A percentile compares a stretch with the other conserved stretches of the same genome.
Evolutionary conservation across 208 protist species (phyloP).

Genomic region (Wallacemonas sp.): DNA sequence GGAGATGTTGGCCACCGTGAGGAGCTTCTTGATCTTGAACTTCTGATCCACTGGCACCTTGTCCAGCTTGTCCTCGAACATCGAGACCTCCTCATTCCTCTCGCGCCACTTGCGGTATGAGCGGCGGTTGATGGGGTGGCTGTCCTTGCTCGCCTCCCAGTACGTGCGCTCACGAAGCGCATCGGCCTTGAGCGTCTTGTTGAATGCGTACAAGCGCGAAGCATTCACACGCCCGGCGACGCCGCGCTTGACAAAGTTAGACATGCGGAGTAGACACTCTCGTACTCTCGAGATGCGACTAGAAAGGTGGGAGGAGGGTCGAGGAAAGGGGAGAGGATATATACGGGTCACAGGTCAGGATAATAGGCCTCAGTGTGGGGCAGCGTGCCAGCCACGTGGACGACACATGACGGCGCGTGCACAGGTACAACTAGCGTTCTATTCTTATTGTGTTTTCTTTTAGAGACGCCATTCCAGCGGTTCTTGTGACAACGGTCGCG

Average conservation of each 20-base stretch:
- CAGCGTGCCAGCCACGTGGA: too few relatives aligned
- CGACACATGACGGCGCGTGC: not conserved
- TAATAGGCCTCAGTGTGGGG: too few relatives aligned
- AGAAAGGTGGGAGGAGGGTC: too few relatives aligned
- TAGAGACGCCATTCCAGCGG: too few relatives aligned
- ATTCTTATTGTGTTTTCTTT: too few relatives aligned
- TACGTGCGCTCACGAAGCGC: constrained; percentile 66
- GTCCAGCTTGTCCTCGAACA: constrained; percentile 81
- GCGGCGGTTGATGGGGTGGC: constrained; percentile 82
- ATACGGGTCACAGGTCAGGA: too few relatives aligned
- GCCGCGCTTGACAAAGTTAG: constrained; percentile 58
- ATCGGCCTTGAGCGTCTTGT: constrained; percentile 83
- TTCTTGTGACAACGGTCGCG: too few relatives aligned
- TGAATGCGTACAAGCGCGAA: constrained; percentile 76
- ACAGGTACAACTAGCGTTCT: not conserved
- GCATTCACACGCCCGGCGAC: constrained; percentile 65
- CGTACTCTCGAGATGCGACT: too few relatives aligned
- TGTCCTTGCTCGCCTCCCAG: constrained; percentile 84
- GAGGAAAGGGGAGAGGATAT: too few relatives aligned
- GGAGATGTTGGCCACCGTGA: constrained; percentile 79
- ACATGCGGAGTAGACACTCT: too few relatives aligned
- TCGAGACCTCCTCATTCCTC: constrained; percentile 69
- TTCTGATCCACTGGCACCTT: constrained; percentile 83
- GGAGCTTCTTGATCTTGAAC: constrained; percentile 85
- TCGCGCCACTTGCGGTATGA: constrained; percentile 78